Percentiles rank a stretch among this genome's conserved stretches.
These are phyloP conservation scores for Fallopia convolvulus DNA, from an alignment of 148 eudicot genomes.

Conservation along the genomic window DNA sequence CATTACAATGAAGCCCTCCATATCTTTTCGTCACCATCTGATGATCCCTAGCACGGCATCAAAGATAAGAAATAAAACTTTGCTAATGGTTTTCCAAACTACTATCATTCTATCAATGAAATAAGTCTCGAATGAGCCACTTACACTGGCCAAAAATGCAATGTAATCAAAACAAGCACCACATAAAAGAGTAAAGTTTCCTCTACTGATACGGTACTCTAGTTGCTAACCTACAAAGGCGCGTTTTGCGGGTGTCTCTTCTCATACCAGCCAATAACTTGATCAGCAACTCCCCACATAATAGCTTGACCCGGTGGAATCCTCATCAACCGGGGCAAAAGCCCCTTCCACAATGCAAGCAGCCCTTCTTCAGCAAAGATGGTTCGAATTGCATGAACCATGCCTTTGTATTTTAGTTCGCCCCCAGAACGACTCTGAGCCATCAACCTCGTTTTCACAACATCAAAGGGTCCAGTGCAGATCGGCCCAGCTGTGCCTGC, in stretches of 20 bases:
- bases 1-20: no score
- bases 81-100: neutral
- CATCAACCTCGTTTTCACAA: conserved; percentile 92
- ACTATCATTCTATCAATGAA: neutral
- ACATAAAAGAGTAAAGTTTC: neutral
- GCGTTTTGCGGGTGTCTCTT: conserved; percentile 31
- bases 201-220: neutral
- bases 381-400: conserved; percentile 72
- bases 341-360: conserved; percentile 80
- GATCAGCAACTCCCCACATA: conserved; percentile 98
- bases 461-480: conserved; percentile 94
- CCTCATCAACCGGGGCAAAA: conserved; percentile 87
- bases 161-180: neutral
- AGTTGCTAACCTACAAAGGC: neutral
- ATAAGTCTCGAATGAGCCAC: neutral
- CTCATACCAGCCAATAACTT: conserved; percentile 82
- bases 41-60: no score
- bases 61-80: neutral
- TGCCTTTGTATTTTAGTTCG: conserved; percentile 68
- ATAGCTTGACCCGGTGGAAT: conserved; percentile 99
- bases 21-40: no score
- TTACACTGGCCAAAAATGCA: neutral
- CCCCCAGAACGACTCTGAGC: conserved; percentile 66
- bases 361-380: conserved; percentile 83
- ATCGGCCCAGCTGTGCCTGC: conserved; percentile 96